phyloP scores from a whole-genome alignment of 2,329 filamentous ascomycete genomes.

The Grosmannia huntii region DNA sequence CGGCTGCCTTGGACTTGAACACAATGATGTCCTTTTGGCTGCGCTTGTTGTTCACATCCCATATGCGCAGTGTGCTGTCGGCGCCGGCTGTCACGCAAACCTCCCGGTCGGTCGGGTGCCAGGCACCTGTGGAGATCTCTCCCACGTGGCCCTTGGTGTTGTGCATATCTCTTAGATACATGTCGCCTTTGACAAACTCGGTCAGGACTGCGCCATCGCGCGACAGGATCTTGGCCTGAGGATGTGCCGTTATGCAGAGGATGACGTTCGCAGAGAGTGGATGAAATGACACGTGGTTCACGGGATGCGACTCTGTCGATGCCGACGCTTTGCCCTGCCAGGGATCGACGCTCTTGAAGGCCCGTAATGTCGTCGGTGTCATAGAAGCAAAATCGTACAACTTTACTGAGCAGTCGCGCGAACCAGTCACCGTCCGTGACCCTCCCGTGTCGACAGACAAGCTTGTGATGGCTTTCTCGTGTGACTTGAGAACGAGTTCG shows the following conservation, averaged over 20 bases:
- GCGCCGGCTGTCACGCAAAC: slow-evolving; percentile 82
- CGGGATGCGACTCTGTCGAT: slow-evolving; percentile 70
- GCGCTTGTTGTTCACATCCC: slow-evolving; percentile 87
- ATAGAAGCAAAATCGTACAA: slow-evolving; percentile 92
- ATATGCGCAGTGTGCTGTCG: slow-evolving; percentile 90
- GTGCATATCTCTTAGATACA: slow-evolving; percentile 95
- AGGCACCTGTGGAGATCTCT: slow-evolving; percentile 77
- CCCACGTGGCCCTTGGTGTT: slow-evolving; percentile 96
- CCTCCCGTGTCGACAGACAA: slow-evolving; percentile 77
- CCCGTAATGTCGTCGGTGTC: slow-evolving; percentile 85
- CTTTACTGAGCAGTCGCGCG: slow-evolving; percentile 81
- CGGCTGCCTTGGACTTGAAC: slow-evolving; percentile 84
- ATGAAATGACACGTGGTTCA: slow-evolving; percentile 81
- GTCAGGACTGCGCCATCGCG: slow-evolving; percentile 77
- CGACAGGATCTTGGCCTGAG: slow-evolving; percentile 79
- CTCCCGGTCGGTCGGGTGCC: slow-evolving; percentile 80
- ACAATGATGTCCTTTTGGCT: slow-evolving; percentile 89
- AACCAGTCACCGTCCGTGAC: slow-evolving; percentile 75
- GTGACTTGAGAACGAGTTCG: slow-evolving; percentile 83
- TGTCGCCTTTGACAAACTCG: slow-evolving; percentile 94
- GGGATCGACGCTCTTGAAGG: slow-evolving; percentile 87
- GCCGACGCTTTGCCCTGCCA: slow-evolving; percentile 60
- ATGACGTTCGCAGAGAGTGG: slow-evolving; percentile 67
- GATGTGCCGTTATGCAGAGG: slow-evolving; percentile 76
- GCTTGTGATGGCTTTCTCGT: slow-evolving; percentile 76